phyloP scores from a whole-genome alignment of 305 asterid genomes.

The Fraxinus sp. region DNA sequence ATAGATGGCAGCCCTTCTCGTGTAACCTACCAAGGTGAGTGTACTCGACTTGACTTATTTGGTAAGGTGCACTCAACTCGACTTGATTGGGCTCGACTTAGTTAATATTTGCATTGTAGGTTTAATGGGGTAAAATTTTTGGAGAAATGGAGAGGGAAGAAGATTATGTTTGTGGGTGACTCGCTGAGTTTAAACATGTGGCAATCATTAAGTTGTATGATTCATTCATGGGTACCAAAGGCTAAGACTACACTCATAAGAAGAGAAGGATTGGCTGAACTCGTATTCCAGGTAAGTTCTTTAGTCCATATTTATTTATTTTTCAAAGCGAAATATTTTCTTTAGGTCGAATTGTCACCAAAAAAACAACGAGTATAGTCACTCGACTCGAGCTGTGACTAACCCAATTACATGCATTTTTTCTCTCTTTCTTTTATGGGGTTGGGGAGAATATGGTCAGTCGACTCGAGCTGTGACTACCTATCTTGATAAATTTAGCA shows the following conservation, averaged over 20 bases:
- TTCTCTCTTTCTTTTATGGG: background rate
- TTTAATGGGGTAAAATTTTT: conserved; percentile 8
- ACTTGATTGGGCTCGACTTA: background rate
- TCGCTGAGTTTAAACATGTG: conserved; percentile 17
- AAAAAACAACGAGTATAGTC: background rate
- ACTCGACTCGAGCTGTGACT: background rate
- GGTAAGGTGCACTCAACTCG: background rate
- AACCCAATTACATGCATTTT: background rate
- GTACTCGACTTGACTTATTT: background rate
- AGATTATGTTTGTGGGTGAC: conserved; percentile 19
- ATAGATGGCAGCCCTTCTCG: conserved; percentile 8
- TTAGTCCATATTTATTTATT: background rate
- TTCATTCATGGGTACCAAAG: conserved; percentile 3
- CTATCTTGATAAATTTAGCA: background rate
- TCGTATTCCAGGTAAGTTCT: conserved; percentile 62
- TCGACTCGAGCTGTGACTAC: background rate
- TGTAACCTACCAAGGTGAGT: background rate
- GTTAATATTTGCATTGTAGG: background rate
- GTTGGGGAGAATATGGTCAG: background rate
- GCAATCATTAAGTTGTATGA: conserved; percentile 15
- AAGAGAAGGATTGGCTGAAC: conserved; percentile 40
- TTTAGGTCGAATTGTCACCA: background rate
- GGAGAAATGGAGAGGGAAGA: conserved; percentile 18
- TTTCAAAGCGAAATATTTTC: background rate
- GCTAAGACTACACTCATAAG: conserved; percentile 5